Evolutionary conservation across 331 rosid species (phyloP).

Genomic region (Ulmus americana): DNA sequence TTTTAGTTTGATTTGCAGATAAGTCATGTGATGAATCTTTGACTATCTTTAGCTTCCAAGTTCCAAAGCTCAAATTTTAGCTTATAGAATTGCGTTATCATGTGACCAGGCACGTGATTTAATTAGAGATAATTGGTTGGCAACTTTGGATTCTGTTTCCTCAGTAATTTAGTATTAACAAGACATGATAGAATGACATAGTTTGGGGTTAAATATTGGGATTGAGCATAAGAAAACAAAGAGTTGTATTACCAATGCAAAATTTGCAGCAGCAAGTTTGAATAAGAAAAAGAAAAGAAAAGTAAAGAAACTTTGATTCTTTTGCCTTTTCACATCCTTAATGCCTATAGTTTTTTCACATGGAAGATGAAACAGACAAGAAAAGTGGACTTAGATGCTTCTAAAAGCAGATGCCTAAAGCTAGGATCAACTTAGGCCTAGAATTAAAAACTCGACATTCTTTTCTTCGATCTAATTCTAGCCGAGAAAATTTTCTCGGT

Average conservation of each 20-base stretch:
- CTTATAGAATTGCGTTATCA: conserved; percentile 28
- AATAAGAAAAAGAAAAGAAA: not conserved
- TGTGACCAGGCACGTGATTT: conserved; percentile 69
- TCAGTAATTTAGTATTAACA: conserved; percentile 34
- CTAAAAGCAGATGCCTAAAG: not conserved
- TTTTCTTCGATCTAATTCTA: conserved; percentile 1
- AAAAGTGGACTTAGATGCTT: too few relatives aligned
- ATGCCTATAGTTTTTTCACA: not conserved
- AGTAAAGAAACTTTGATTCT: not conserved
- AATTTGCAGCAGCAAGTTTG: conserved; percentile 10
- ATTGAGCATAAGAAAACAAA: not conserved
- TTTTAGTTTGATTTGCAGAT: conserved; percentile 23
- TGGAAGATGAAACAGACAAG: too few relatives aligned
- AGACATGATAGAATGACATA: conserved; percentile 26
- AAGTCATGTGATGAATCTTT: conserved; percentile 67
- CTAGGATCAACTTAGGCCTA: not conserved
- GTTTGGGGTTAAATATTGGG: conserved; percentile 12
- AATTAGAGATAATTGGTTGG: conserved; percentile 36
- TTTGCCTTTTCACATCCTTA: not conserved
- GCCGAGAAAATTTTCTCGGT: not conserved
- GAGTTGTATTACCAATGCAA: conserved; percentile 13
- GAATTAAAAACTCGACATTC: not conserved
- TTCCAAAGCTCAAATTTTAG: conserved; percentile 54
- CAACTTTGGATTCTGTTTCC: conserved; percentile 62
- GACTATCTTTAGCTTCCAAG: conserved; percentile 50